These are phyloP conservation scores for Aspergillus unguis DNA, from an alignment of 2,329 filamentous ascomycete genomes.

Conservation along the genomic window DNA sequence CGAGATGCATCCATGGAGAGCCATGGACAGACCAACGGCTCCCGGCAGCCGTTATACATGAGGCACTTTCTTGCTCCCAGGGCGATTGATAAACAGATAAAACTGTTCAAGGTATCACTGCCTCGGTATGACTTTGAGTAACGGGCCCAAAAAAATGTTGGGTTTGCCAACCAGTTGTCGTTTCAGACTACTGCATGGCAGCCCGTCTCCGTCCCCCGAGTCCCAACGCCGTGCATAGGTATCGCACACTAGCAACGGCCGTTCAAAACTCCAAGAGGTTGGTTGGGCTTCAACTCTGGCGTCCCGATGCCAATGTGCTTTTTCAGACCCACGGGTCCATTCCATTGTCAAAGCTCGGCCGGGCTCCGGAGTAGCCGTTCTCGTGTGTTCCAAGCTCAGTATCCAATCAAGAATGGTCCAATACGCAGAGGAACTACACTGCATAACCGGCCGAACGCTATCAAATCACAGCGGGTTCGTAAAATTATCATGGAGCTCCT, in stretches of 20 bases:
- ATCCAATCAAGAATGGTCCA: background rate
- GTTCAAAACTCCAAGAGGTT: background rate
- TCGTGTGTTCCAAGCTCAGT: background rate
- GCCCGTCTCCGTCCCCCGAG: no score
- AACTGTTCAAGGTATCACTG: background rate
- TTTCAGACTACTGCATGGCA: background rate
- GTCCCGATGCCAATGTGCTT: background rate
- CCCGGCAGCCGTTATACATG: background rate
- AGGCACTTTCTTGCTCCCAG: background rate
- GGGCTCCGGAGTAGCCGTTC: background rate
- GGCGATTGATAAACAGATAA: slow-evolving; percentile 11
- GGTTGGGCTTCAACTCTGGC: background rate
- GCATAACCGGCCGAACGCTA: background rate
- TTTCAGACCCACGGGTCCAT: background rate
- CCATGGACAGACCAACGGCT: slow-evolving; percentile 5
- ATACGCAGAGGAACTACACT: background rate
- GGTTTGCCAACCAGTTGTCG: background rate
- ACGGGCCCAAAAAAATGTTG: background rate
- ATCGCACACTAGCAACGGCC: background rate
- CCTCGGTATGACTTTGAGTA: slow-evolving; percentile 4
- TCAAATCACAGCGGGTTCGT: background rate
- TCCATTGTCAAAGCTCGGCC: background rate
- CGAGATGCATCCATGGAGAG: background rate
- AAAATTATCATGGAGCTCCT: background rate
- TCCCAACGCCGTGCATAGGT: no score